These are phyloP conservation scores for Bretschneidera sinensis DNA, from an alignment of 345 rosid species.

Conservation along the genomic window DNA sequence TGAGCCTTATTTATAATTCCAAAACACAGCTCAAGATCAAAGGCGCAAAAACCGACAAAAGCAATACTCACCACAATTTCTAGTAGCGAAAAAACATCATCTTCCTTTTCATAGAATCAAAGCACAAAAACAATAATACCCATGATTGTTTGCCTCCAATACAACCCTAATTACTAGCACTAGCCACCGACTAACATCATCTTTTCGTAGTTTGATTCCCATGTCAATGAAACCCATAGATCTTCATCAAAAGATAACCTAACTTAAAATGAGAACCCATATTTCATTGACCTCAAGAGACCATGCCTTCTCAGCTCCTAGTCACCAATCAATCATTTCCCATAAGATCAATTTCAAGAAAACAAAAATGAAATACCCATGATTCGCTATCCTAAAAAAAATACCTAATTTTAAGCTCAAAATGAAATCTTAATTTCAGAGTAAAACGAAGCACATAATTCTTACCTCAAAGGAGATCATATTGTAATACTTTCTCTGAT, in stretches of 20 bases:
- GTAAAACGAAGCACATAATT: not conserved
- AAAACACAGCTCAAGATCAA: constrained; percentile 4
- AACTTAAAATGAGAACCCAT: not conserved
- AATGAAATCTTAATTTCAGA: not conserved
- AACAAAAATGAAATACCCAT: not conserved
- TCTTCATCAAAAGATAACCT: not conserved
- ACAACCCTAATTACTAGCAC: not conserved
- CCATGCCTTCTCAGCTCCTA: constrained; percentile 1
- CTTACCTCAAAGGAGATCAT: constrained; percentile 18
- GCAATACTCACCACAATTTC: not conserved
- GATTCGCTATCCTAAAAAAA: not conserved
- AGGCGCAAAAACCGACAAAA: not conserved
- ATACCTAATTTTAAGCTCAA: not conserved
- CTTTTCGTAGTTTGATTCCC: not conserved
- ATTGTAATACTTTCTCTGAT: constrained; percentile 3
- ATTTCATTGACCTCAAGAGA: constrained; percentile 2
- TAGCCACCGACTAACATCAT: not conserved
- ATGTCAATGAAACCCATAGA: not conserved
- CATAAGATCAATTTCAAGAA: not conserved
- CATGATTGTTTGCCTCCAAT: not conserved
- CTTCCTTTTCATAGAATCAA: not conserved
- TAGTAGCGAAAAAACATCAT: not conserved
- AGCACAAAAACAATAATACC: not conserved
- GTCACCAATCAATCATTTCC: constrained; percentile 1
- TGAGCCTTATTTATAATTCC: not conserved